Evolutionary conservation across 129 eudicot species (phyloP).

Genomic region (Helichrysum umbraculigerum): DNA sequence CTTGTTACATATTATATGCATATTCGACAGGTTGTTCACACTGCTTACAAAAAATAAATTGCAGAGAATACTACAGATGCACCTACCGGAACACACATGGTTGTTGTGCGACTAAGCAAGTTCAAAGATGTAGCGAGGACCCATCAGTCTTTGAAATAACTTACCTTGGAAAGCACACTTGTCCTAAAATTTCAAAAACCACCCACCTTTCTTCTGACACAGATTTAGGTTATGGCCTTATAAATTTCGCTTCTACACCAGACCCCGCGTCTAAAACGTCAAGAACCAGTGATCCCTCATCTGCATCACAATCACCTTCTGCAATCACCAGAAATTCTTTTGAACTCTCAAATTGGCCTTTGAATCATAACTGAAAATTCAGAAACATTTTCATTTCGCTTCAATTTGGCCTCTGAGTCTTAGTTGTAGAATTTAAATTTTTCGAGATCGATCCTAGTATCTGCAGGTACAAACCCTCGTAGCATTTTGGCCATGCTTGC

Average conservation of each 20-base stretch:
- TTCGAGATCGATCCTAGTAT: conserved; percentile 5
- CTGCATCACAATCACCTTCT: conserved; percentile 35
- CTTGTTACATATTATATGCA: neutral
- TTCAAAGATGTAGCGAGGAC: conserved; percentile 37
- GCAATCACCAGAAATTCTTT: conserved; percentile 31
- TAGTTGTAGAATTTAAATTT: conserved; percentile 8
- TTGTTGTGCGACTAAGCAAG: conserved; percentile 42
- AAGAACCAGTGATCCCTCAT: conserved; percentile 21
- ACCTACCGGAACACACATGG: conserved; percentile 37
- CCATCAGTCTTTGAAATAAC: conserved; percentile 37
- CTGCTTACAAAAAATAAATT: neutral
- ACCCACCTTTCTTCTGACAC: conserved; percentile 22
- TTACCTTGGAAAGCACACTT: conserved; percentile 36
- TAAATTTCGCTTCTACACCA: conserved; percentile 34
- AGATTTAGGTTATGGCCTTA: conserved; percentile 31
- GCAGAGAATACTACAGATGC: conserved; percentile 44
- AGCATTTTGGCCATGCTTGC: neutral
- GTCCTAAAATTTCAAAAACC: conserved; percentile 34
- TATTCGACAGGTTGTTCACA: conserved; percentile 10
- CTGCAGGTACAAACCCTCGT: conserved; percentile 17
- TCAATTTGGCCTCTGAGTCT: conserved; percentile 3
- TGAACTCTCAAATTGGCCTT: conserved; percentile 39
- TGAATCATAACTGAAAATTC: conserved; percentile 31
- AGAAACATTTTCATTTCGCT: conserved; percentile 3
- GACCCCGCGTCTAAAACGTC: conserved; percentile 17